Conservation (phyloP, 2,329 filamentous ascomycete species). For the Alternaria gansuensis region DNA sequence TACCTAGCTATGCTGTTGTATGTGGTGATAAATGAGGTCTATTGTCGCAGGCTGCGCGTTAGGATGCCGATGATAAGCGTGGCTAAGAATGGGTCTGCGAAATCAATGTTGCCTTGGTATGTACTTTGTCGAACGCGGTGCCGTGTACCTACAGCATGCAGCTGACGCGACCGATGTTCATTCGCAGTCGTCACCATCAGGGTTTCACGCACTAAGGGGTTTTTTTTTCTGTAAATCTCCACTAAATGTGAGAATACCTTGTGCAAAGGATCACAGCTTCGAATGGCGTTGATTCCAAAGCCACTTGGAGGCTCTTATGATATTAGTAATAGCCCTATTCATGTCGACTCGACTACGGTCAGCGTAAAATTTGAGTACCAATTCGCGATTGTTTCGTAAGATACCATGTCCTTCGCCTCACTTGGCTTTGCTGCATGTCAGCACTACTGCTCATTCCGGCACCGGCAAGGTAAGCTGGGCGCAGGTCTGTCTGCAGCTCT, state of each 20-base stretch:
- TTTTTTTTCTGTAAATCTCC: background rate
- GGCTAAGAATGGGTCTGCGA: background rate
- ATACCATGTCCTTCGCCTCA: background rate
- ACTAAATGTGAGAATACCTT: background rate
- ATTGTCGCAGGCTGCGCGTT: background rate
- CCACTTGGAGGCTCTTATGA: background rate
- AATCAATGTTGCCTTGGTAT: background rate
- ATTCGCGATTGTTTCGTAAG: background rate
- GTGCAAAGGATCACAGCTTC: background rate
- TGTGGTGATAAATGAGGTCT: background rate
- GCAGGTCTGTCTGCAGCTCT: background rate
- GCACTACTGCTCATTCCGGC: slow-evolving; percentile 3
- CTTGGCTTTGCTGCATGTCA: slow-evolving; percentile 5
- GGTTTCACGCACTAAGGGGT: background rate
- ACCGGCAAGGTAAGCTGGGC: background rate
- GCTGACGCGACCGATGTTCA: background rate
- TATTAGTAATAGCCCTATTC: background rate
- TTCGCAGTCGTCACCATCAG: background rate
- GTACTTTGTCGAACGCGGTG: background rate
- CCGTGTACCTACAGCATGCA: background rate
- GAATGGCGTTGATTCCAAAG: background rate
- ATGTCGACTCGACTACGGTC: background rate
- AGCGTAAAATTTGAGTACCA: background rate
- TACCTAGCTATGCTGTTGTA: background rate
- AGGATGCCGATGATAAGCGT: background rate